These are phyloP conservation scores for Penicillium pulvis DNA, from an alignment of 495 filamentous ascomycete species.

Conservation along the genomic window DNA sequence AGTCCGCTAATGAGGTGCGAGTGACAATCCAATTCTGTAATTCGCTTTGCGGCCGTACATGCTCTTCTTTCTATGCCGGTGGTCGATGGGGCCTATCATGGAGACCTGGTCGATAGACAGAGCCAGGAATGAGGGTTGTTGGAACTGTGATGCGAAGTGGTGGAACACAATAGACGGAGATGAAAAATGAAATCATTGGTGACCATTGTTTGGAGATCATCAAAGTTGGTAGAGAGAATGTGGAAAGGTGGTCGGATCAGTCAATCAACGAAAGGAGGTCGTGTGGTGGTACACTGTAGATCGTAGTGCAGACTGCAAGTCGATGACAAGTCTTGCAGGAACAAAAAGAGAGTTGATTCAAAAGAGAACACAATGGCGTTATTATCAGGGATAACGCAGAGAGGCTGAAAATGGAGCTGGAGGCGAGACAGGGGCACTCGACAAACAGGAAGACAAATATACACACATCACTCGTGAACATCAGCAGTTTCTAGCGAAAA, in stretches of 20 bases:
- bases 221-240: constrained; percentile 10
- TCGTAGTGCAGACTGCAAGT: constrained; percentile 3
- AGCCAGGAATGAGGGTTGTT: not conserved
- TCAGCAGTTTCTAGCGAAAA: constrained; percentile 29
- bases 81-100: not conserved
- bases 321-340: constrained; percentile 10
- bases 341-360: constrained; percentile 8
- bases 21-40: not conserved
- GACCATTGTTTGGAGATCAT: constrained; percentile 1
- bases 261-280: constrained; percentile 9
- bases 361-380: not conserved
- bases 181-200: constrained; percentile 20
- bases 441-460: constrained; percentile 26
- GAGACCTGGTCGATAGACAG: not conserved
- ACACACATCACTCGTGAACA: constrained; percentile 46
- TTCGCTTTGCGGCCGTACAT: not conserved
- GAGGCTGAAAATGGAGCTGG: not conserved
- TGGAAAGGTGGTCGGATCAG: constrained; percentile 5
- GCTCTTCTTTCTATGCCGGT: not conserved
- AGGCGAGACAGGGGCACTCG: constrained; percentile 23
- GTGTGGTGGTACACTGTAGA: constrained; percentile 10
- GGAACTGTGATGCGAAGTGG: not conserved
- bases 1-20: not conserved
- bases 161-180: constrained; percentile 5
- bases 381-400: not conserved